Conservation (phyloP, 805 yeast species). For the Cyberlindnera xishuangbannaensis region DNA sequence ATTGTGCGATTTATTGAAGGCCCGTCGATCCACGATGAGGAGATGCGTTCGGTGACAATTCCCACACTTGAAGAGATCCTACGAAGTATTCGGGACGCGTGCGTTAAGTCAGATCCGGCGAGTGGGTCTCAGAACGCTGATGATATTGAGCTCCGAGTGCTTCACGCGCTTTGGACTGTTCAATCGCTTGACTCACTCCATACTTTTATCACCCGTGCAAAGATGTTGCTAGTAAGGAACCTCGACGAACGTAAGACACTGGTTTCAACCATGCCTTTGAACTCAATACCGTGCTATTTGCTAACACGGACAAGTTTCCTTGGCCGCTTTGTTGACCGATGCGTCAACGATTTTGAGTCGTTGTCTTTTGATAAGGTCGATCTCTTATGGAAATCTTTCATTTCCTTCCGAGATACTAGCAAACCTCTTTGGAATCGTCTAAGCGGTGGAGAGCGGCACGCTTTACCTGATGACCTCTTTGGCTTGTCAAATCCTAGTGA, state of each 20-base stretch:
- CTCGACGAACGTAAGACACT: conserved; percentile 29
- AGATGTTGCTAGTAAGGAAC: conserved; percentile 30
- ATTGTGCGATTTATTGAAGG: conserved; percentile 41
- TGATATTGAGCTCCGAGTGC: conserved; percentile 27
- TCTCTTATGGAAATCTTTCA: conserved; percentile 37
- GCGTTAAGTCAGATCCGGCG: conserved; percentile 18
- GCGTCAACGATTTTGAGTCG: conserved; percentile 35
- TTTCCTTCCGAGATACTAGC: conserved; percentile 33
- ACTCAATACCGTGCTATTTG: conserved; percentile 16
- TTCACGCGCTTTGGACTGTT: conserved; percentile 41
- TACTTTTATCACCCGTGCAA: conserved; percentile 29
- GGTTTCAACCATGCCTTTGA: conserved; percentile 8
- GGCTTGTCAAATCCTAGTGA: conserved; percentile 18
- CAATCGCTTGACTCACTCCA: conserved; percentile 44
- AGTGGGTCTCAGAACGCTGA: conserved; percentile 22
- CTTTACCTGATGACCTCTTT: conserved; percentile 9
- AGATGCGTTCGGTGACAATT: conserved; percentile 22
- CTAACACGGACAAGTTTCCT: conserved; percentile 36
- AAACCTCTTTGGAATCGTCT: no score
- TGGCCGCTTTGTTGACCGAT: conserved; percentile 40
- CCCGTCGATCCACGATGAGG: conserved; percentile 19
- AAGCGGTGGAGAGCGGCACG: background rate
- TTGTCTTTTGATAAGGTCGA: conserved; percentile 43
- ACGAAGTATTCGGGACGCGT: conserved; percentile 17
- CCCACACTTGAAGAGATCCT: conserved; percentile 32